These are phyloP conservation scores for Umbelopsis isabellina DNA, from an alignment of 192 early-diverging fungal species.

Conservation along the genomic window DNA sequence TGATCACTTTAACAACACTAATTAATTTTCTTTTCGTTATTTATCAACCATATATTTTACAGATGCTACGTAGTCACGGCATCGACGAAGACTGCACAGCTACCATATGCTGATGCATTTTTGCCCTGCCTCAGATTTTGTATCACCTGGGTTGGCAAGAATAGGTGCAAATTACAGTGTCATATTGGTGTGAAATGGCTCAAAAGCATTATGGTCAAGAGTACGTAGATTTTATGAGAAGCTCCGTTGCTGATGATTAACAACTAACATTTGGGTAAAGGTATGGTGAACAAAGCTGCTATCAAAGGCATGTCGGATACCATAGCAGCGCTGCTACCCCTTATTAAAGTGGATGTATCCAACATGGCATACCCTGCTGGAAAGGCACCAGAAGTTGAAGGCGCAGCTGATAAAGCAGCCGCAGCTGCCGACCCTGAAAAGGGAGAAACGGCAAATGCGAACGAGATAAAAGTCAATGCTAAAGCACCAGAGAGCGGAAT, in stretches of 20 bases:
- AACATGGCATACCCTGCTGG: conserved; percentile 5
- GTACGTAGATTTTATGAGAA: conserved; percentile 31
- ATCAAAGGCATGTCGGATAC: conserved; percentile 62
- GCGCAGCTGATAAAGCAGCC: background rate
- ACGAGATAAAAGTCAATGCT: background rate
- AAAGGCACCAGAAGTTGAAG: background rate
- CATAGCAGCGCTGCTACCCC: conserved; percentile 43
- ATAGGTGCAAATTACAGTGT: conserved; percentile 54
- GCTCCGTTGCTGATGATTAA: conserved; percentile 8
- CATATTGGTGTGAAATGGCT: conserved; percentile 66
- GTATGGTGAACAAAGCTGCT: conserved; percentile 62
- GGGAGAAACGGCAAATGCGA: conserved; percentile 28
- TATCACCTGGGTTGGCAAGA: conserved; percentile 62
- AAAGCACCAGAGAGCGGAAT: background rate
- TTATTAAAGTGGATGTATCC: conserved; percentile 50
- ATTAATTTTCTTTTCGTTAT: conserved; percentile 4
- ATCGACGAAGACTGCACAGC: conserved; percentile 51
- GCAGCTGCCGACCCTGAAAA: background rate
- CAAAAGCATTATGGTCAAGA: conserved; percentile 71
- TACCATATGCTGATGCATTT: conserved; percentile 77
- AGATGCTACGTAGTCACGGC: conserved; percentile 51
- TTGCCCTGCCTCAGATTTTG: conserved; percentile 63
- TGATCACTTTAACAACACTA: conserved; percentile 30
- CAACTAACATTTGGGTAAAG: conserved; percentile 16
- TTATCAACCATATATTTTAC: background rate